These are phyloP conservation scores for Ceratocystis ficicola DNA, from an alignment of 2,329 filamentous ascomycete species.

Conservation along the genomic window DNA sequence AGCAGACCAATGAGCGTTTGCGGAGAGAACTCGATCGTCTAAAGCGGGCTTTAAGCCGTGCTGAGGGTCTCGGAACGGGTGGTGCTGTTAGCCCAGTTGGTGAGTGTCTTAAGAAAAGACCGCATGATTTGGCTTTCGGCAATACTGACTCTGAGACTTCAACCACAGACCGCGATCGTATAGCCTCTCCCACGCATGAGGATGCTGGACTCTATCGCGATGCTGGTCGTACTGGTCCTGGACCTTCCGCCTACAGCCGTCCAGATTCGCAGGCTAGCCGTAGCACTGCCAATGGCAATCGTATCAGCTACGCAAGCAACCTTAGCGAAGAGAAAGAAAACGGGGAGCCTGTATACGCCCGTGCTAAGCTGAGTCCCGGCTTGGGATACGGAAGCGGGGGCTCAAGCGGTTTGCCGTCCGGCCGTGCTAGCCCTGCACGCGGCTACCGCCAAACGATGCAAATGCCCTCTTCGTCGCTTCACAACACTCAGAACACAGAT, in stretches of 20 bases:
- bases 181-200: conserved; percentile 37
- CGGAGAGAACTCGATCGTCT: conserved; percentile 81
- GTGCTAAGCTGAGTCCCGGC: conserved; percentile 45
- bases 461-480: conserved; percentile 17
- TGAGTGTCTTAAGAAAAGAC: conserved; percentile 24
- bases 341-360: conserved; percentile 38
- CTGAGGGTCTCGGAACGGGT: conserved; percentile 38
- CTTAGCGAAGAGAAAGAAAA: conserved; percentile 72
- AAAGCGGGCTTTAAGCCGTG: conserved; percentile 67
- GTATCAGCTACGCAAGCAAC: conserved; percentile 51
- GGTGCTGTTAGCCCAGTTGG: conserved; percentile 24
- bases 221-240: conserved; percentile 29
- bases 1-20: conserved; percentile 73
- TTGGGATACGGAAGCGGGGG: conserved; percentile 31
- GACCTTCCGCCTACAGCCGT: conserved; percentile 15
- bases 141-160: conserved; percentile 23
- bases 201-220: conserved; percentile 46
- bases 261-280: conserved; percentile 18
- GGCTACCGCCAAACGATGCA: conserved; percentile 35
- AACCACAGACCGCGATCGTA: conserved; percentile 23
- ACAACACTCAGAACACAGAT: conserved; percentile 15
- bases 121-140: conserved; percentile 24
- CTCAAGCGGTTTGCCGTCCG: conserved; percentile 36
- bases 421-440: conserved; percentile 47
- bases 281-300: conserved; percentile 34